These are phyloP conservation scores for Cornus controversa DNA, from an alignment of 148 eudicot genomes.

Conservation along the genomic window DNA sequence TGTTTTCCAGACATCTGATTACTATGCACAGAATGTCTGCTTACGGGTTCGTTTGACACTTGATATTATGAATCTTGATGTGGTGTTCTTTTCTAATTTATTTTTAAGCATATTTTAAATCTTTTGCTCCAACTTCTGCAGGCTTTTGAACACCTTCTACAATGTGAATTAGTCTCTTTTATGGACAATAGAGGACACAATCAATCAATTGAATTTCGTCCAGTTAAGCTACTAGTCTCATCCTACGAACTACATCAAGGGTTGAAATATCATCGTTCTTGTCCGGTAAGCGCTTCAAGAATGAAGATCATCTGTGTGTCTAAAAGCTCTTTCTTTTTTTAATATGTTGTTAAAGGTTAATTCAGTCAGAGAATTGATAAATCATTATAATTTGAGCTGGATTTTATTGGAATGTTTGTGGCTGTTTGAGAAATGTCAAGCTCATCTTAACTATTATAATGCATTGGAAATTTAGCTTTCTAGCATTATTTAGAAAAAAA, in stretches of 20 bases:
- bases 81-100: neutral
- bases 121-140: conserved; percentile 28
- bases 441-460: neutral
- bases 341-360: neutral
- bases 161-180: conserved; percentile 59
- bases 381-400: neutral
- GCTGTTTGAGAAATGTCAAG: neutral
- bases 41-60: conserved; percentile 55
- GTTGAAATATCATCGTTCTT: conserved; percentile 56
- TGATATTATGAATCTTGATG: neutral
- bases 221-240: conserved; percentile 76
- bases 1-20: conserved; percentile 70
- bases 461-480: neutral
- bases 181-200: conserved; percentile 66
- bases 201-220: conserved; percentile 77
- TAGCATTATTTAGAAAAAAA: neutral
- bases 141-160: conserved; percentile 92
- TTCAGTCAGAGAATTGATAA: neutral
- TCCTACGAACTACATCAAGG: conserved; percentile 68
- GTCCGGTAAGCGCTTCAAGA: conserved; percentile 59
- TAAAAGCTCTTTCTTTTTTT: no score
- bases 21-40: conserved; percentile 71
- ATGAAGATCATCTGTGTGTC: neutral
- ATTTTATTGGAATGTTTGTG: neutral
- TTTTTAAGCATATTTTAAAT: conserved; percentile 1